Percentiles rank a stretch among this genome's conserved stretches.
Evolutionary conservation across 1,284 basidiomycete genomes (phyloP).

Genomic region (Malassezia obtusa): DNA sequence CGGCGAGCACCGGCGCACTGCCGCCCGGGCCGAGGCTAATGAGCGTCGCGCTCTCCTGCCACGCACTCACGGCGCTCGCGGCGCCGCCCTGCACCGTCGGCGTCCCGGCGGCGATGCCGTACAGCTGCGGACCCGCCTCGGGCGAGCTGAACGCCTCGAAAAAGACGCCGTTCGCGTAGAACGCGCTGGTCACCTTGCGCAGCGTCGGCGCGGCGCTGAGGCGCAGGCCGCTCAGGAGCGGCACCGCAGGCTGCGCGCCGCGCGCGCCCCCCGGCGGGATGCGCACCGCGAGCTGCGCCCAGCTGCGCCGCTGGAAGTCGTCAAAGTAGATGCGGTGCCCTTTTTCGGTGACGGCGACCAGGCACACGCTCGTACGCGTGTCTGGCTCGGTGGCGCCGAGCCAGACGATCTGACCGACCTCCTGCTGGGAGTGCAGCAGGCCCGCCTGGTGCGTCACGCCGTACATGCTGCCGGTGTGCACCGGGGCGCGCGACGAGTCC

Average conservation of each 20-base stretch:
- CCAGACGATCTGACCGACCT: conserved; percentile 36
- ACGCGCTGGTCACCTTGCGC: conserved; percentile 7
- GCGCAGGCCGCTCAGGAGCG: not conserved
- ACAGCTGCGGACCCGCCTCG: conserved; percentile 6
- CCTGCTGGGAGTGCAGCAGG: conserved; percentile 32
- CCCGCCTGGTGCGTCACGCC: conserved; percentile 40
- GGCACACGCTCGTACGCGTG: conserved; percentile 23
- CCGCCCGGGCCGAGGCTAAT: conserved; percentile 25
- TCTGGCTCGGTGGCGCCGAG: conserved; percentile 30
- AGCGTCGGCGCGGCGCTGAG: not conserved
- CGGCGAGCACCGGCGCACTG: conserved; percentile 31
- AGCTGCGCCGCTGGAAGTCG: conserved; percentile 31
- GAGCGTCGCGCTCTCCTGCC: conserved; percentile 26
- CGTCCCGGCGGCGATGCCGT: not conserved
- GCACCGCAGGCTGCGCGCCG: not conserved
- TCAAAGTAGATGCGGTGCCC: conserved; percentile 45
- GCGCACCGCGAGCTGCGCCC: conserved; percentile 18
- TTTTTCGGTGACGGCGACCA: conserved; percentile 42
- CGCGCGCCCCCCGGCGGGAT: conserved; percentile 8
- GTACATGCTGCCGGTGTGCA: conserved; percentile 30
- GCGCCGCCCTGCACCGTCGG: conserved; percentile 1
- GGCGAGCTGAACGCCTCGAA: conserved; percentile 1
- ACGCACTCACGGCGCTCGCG: not conserved
- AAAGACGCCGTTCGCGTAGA: conserved; percentile 16
- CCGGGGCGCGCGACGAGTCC: conserved; percentile 32